Evolutionary conservation across 768 basidiomycete species (phyloP).

Genomic region (Xerocomellus intermedius): DNA sequence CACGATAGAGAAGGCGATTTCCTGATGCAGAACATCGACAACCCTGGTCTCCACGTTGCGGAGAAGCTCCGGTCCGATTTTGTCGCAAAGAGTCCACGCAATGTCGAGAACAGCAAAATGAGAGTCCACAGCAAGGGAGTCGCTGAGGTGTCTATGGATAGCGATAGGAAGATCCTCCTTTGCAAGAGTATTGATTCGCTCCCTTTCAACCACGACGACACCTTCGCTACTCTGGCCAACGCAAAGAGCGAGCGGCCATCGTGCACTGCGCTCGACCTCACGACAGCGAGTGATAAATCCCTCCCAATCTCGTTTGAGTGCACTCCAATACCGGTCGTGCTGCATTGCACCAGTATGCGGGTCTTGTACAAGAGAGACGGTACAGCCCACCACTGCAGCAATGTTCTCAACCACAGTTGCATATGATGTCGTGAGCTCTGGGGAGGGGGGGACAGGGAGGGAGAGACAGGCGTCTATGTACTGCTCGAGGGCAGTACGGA

Average conservation of each 20-base stretch:
- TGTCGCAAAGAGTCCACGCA: conserved; percentile 60
- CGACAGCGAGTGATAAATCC: conserved; percentile 90
- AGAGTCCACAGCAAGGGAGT: conserved; percentile 44
- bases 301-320: conserved; percentile 91
- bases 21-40: conserved; percentile 68
- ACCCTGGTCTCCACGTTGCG: conserved; percentile 57
- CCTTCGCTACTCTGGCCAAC: conserved; percentile 39
- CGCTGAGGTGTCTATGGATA: conserved; percentile 49
- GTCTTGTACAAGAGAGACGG: conserved; percentile 70
- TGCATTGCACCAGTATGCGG: conserved; percentile 77
- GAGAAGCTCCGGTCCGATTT: conserved; percentile 57
- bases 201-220: conserved; percentile 70
- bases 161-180: conserved; percentile 66
- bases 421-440: conserved; percentile 62
- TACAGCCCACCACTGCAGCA: conserved; percentile 82
- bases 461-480: conserved; percentile 75
- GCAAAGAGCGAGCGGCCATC: conserved; percentile 75
- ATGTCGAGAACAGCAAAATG: conserved; percentile 59
- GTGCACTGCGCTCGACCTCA: conserved; percentile 83
- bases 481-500: conserved; percentile 78
- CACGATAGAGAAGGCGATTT: conserved; percentile 71
- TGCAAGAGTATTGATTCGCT: conserved; percentile 65
- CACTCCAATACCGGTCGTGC: conserved; percentile 78
- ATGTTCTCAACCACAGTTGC: conserved; percentile 71
- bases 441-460: conserved; percentile 53